Evolutionary conservation across 2,329 filamentous ascomycete species (phyloP).

Genomic region (Geosmithia flava): DNA sequence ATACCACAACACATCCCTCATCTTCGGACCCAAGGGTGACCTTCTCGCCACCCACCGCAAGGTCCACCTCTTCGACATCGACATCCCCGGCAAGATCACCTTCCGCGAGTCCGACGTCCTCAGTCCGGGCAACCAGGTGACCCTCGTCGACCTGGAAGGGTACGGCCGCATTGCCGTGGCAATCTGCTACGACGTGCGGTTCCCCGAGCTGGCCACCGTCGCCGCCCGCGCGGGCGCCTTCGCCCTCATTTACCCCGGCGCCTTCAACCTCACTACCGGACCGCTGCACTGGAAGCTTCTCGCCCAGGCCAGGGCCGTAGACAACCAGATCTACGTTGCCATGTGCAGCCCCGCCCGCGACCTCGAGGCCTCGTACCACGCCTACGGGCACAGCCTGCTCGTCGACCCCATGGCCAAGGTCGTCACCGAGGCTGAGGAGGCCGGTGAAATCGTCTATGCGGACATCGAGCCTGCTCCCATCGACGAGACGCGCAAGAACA

Average conservation of each 20-base stretch:
- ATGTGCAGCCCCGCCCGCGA: constrained; percentile 86
- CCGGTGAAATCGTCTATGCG: constrained; percentile 62
- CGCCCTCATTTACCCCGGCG: constrained; percentile 83
- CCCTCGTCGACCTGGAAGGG: constrained; percentile 73
- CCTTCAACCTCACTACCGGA: constrained; percentile 91
- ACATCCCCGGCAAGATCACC: constrained; percentile 87
- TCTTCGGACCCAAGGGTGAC: constrained; percentile 67
- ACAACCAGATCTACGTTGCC: constrained; percentile 90
- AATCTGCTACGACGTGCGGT: constrained; percentile 97
- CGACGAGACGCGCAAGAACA: constrained; percentile 64
- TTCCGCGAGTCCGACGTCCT: constrained; percentile 89
- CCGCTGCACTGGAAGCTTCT: constrained; percentile 83
- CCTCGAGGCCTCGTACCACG: constrained; percentile 64
- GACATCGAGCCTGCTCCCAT: constrained; percentile 59
- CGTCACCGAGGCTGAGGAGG: constrained; percentile 66
- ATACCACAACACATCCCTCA: constrained; percentile 84
- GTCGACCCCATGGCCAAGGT: constrained; percentile 79
- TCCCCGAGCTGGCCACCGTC: constrained; percentile 85
- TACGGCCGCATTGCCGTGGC: constrained; percentile 81
- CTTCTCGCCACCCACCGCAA: constrained; percentile 86
- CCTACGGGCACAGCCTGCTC: constrained; percentile 85
- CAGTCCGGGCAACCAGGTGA: constrained; percentile 72
- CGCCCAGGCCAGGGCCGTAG: constrained; percentile 71
- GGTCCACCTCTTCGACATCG: constrained; percentile 93
- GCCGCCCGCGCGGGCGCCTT: constrained; percentile 82